A percentile compares a stretch with the other conserved stretches of the same genome.
These are phyloP conservation scores for Mortierella sp. DNA, from an alignment of 371 early-diverging fungal genomes.

Conservation along the genomic window DNA sequence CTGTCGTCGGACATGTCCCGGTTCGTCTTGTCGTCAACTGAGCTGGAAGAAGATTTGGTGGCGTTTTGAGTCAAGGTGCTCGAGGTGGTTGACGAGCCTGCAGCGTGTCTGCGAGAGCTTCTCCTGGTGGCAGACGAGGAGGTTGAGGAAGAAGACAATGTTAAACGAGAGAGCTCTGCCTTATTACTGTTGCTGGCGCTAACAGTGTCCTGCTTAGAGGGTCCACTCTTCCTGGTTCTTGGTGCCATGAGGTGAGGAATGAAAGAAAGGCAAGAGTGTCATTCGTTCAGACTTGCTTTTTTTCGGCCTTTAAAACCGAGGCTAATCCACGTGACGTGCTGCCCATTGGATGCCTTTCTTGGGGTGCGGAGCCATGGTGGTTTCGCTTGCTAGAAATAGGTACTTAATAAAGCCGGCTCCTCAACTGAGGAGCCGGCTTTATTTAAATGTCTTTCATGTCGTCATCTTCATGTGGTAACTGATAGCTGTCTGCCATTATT, in stretches of 20 bases:
- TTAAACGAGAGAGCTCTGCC: background rate
- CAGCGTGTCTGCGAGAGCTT: background rate
- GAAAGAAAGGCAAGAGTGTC: background rate
- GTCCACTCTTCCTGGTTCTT: constrained; percentile 24
- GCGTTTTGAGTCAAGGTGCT: constrained; percentile 41
- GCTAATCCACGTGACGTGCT: background rate
- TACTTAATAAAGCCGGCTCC: no score
- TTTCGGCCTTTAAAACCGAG: background rate
- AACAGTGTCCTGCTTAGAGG: background rate
- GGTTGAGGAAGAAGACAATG: background rate
- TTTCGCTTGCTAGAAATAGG: no score
- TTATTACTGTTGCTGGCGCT: background rate
- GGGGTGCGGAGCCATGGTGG: no score
- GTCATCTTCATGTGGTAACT: no score
- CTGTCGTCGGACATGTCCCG: constrained; percentile 22
- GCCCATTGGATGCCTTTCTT: no score
- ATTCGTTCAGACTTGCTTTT: constrained; percentile 11
- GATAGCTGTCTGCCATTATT: no score
- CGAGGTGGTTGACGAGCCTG: background rate
- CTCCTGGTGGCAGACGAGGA: constrained; percentile 6
- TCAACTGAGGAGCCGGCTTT: no score
- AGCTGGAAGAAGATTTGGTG: constrained; percentile 29
- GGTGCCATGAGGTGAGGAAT: constrained; percentile 26
- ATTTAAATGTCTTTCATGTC: no score
- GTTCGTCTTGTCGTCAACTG: background rate